Evolutionary conservation across 352 stramenopile species (phyloP).

Genomic region (Phytophthora podocarpi): DNA sequence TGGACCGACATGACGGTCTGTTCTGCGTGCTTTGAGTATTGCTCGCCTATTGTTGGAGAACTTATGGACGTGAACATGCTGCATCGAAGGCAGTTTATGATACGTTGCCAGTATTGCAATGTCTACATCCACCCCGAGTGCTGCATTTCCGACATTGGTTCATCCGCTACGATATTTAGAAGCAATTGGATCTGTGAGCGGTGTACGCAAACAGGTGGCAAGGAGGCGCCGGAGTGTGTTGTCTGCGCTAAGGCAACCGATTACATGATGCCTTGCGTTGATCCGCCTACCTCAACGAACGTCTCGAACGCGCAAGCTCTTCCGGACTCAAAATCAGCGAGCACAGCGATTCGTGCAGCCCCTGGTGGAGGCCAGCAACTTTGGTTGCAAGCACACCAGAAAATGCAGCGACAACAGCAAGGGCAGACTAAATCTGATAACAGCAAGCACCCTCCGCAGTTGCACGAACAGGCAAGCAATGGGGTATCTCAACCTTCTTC

Average conservation of each 20-base stretch:
- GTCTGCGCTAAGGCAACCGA: conserved; percentile 71
- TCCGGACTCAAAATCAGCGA: conserved; percentile 2
- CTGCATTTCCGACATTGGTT: conserved; percentile 73
- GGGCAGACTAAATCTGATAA: not conserved
- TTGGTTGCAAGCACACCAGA: conserved; percentile 37
- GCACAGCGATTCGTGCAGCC: conserved; percentile 20
- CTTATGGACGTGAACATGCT: conserved; percentile 57
- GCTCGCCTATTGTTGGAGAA: conserved; percentile 50
- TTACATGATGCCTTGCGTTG: conserved; percentile 82
- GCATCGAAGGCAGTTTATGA: conserved; percentile 79
- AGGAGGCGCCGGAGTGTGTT: conserved; percentile 49
- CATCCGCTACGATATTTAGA: conserved; percentile 55
- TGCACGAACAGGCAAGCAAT: conserved; percentile 12
- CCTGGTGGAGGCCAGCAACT: conserved; percentile 33
- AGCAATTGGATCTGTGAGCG: conserved; percentile 89
- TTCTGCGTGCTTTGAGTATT: conserved; percentile 79
- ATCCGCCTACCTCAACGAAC: conserved; percentile 8
- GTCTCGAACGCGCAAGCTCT: conserved; percentile 15
- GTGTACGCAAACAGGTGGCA: conserved; percentile 59
- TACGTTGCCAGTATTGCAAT: conserved; percentile 88
- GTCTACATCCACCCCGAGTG: conserved; percentile 84
- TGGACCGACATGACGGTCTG: conserved; percentile 80
- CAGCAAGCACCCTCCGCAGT: conserved; percentile 1
- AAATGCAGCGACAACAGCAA: conserved; percentile 33
- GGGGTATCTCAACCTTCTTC: conserved; percentile 15